These are phyloP conservation scores for Hymenoscyphus fraxineus DNA, from an alignment of 2,329 filamentous ascomycete species.

Conservation along the genomic window DNA sequence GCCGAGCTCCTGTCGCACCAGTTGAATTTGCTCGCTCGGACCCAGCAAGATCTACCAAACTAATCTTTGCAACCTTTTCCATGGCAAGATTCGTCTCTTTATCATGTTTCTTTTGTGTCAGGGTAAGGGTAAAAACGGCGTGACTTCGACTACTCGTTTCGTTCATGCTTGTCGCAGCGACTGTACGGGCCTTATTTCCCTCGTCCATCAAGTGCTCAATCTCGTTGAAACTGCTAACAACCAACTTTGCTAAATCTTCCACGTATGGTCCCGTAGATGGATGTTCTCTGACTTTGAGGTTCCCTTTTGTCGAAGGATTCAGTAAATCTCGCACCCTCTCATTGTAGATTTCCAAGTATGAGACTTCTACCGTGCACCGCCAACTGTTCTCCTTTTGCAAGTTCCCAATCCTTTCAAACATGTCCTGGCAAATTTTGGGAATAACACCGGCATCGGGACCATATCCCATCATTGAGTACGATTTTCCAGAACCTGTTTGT, in stretches of 20 bases:
- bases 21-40: conserved; percentile 97
- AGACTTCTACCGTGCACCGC: conserved; percentile 92
- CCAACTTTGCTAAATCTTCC: conserved; percentile 92
- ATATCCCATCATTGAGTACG: conserved; percentile 99
- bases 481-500: conserved; percentile 97
- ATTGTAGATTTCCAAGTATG: conserved; percentile 99
- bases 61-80: conserved; percentile 97
- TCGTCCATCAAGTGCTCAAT: conserved; percentile 99
- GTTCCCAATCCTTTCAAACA: conserved; percentile 81
- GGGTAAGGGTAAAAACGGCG: conserved; percentile 92
- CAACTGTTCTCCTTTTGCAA: conserved; percentile 71
- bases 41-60: conserved; percentile 93
- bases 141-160: conserved; percentile 98
- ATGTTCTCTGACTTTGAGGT: conserved; percentile 95
- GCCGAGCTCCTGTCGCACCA: conserved; percentile 85
- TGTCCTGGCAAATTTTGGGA: conserved; percentile 92
- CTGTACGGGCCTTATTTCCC: conserved; percentile 96
- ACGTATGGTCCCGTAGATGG: conserved; percentile 97
- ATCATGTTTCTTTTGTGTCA: conserved; percentile 91
- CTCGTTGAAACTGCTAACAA: conserved; percentile 88
- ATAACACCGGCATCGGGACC: conserved; percentile 94
- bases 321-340: conserved; percentile 93
- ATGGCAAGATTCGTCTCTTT: conserved; percentile 92
- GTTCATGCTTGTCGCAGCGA: conserved; percentile 99
- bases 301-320: conserved; percentile 92